Evolutionary conservation across 257 asterid genomes (phyloP), one percentile per base, ranked within the genome.

Genomic region (Nicotiana obtusifolia): DNA sequence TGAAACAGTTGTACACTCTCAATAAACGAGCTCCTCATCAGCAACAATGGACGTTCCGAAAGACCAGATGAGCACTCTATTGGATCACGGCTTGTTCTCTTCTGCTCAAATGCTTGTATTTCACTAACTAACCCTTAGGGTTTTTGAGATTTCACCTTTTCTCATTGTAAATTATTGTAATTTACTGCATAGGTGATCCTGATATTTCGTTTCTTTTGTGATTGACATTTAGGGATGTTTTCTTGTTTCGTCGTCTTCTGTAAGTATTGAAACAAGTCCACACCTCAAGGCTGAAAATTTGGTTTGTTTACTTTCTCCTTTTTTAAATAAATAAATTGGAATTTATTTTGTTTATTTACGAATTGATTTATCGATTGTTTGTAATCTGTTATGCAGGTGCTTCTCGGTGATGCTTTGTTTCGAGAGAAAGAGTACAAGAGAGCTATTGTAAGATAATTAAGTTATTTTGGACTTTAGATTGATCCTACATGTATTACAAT

Each of bases 31-130:
- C 76, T 67, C 53, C 59, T 47, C 61, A 22, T 73, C 79, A 60
- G 30, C 77, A 31, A 5, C 24, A 37, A 93, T 93, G 97, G 97
- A 93, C 85, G 94, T 91, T 2, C 94, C 97, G 7, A 93, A 86
- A 82, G 99, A 93, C 88, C 97, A 93, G 81, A 86, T 93, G 80
- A 69, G 90, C 49, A 83, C 86, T 67, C 92, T 95, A 81, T 84
- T 95, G 79, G 99, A 94, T 82, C 93, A 92, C 41, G 98, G 98
- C 84, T 93, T 95, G 86, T 91, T 84, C 88, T 33, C 90, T 60
- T 95, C 99, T 5, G 97, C 98, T 69, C 97, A 95, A 86, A 88
- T 93, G 83, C 95, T 95, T 87, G 99, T 93, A 88, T 7, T 60
- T 78, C 65, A 64, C 47, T 2, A 44, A 78, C 68, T 52, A 35